Evolutionary conservation across 148 eudicot genomes (phyloP), one percentile per base, ranked within the genome.

Genomic region (Vaccinium darrowii): DNA sequence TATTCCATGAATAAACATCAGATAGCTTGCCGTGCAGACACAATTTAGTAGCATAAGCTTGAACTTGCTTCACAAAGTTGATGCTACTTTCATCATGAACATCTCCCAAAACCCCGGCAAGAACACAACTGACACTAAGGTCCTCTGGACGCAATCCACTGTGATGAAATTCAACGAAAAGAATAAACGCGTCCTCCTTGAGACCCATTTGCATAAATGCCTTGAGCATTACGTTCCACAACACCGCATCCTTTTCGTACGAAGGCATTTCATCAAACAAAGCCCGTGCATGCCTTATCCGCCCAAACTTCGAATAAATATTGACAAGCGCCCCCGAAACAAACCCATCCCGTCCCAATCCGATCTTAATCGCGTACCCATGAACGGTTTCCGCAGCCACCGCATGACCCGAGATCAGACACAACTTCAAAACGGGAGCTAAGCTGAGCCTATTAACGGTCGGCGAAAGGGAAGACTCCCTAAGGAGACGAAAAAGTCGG

Each of bases 161-260:
- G 27, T 77, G 72, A 52, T 84, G 89, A 84, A 87, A 84, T 8
- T 84, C 53, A 3, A 79, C 71, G 8, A 87, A 84, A 14, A 87
- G 81, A 18, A 8, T 75, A 76, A 87, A 80, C 2, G 79, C 80
- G 33, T 87, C 79, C 69, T 81, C 56, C 62, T 53, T 25, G 43
- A 81, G 52, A 12, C 89, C 87, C 25, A n/a, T 51, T 14, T 82
- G 78, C 13, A 53, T 53, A 19, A 81, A 69, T 2, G 80, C 80
- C 74, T 79, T 87, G 23, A 87, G 60, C 89, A 87, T 81, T 7
- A 87, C 67, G 82, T 84, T 87, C 79, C 84, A 87, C 84, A 87
- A 84, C 21, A 87, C 87, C 3, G 5, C 80, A 39, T 87, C 89
- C 27, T 83, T 85, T 53, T 87, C 84, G 6, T 21, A 47, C 54